Percentiles rank a stretch among this genome's conserved stretches.
Evolutionary conservation across 2,329 filamentous ascomycete genomes (phyloP).

Genomic region (Penicillium nordicum): DNA sequence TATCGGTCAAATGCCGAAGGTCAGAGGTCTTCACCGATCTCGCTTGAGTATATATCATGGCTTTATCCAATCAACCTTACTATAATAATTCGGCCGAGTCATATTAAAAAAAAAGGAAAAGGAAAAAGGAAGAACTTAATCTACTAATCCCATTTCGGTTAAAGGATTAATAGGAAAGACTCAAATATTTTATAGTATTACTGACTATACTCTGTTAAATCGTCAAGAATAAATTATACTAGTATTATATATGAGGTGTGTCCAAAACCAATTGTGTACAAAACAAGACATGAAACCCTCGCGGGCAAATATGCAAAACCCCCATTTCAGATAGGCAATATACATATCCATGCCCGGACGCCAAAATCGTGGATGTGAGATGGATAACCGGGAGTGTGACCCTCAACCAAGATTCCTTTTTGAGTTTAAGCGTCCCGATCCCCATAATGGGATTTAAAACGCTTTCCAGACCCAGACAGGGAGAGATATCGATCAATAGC

Average conservation of each 20-base stretch:
- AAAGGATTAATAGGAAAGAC: background rate
- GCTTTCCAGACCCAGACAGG: conserved; percentile 1
- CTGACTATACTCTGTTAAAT: background rate
- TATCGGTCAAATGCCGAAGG: conserved; percentile 7
- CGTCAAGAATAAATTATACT: background rate
- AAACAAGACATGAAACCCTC: conserved; percentile 4
- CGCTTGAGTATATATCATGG: background rate
- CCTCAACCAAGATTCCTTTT: background rate
- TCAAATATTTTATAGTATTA: background rate
- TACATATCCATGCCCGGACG: conserved; percentile 7
- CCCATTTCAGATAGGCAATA: conserved; percentile 5
- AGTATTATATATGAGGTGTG: background rate
- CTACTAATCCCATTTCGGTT: background rate
- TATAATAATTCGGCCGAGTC: conserved; percentile 2
- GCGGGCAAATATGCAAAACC: background rate
- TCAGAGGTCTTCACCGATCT: background rate
- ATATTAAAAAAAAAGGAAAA: background rate
- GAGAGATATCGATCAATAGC: background rate
- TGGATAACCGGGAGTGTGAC: background rate
- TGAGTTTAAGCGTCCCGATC: background rate
- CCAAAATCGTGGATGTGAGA: conserved; percentile 1
- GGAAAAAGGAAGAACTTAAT: background rate
- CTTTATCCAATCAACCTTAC: background rate
- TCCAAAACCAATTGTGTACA: conserved; percentile 11
- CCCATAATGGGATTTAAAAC: background rate